These are phyloP conservation scores for Tolypocladium paradoxum DNA, from an alignment of 2,329 filamentous ascomycete genomes.

Conservation along the genomic window DNA sequence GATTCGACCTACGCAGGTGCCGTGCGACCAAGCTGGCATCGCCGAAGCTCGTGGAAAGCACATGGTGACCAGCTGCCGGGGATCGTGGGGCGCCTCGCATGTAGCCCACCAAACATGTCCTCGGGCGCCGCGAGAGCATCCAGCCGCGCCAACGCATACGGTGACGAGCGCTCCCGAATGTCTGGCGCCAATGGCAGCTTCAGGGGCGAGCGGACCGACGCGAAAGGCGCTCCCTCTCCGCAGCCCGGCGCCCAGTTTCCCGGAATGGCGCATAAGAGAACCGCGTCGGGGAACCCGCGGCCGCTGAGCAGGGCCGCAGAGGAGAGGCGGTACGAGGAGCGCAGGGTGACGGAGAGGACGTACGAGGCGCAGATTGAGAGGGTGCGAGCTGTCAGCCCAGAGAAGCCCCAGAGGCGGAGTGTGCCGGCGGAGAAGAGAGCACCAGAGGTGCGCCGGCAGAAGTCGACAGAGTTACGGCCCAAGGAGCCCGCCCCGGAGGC, in stretches of 20 bases:
- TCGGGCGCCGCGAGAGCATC: constrained; percentile 30
- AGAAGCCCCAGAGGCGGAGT: constrained; percentile 36
- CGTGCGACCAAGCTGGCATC: neutral
- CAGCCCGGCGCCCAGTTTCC: constrained; percentile 23
- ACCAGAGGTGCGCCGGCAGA: constrained; percentile 28
- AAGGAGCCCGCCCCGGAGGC: constrained; percentile 36
- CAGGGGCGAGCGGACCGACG: constrained; percentile 23
- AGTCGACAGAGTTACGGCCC: constrained; percentile 31
- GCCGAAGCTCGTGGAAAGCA: neutral
- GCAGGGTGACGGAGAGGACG: constrained; percentile 42
- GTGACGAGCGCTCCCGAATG: constrained; percentile 27
- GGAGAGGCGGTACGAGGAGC: constrained; percentile 36
- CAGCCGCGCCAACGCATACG: constrained; percentile 31
- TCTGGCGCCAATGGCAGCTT: constrained; percentile 21
- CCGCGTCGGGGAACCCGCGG: constrained; percentile 46
- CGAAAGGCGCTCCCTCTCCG: constrained; percentile 24
- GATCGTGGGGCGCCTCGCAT: constrained; percentile 15
- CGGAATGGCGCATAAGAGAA: constrained; percentile 42
- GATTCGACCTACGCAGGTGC: neutral
- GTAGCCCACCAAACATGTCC: constrained; percentile 29
- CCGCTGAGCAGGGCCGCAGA: constrained; percentile 33
- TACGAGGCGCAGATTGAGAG: constrained; percentile 54
- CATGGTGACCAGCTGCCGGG: neutral
- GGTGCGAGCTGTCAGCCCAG: constrained; percentile 49
- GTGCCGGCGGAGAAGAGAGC: constrained; percentile 25